Evolutionary conservation across 495 filamentous ascomycete species (phyloP).

Genomic region (Daldinia grandis): DNA sequence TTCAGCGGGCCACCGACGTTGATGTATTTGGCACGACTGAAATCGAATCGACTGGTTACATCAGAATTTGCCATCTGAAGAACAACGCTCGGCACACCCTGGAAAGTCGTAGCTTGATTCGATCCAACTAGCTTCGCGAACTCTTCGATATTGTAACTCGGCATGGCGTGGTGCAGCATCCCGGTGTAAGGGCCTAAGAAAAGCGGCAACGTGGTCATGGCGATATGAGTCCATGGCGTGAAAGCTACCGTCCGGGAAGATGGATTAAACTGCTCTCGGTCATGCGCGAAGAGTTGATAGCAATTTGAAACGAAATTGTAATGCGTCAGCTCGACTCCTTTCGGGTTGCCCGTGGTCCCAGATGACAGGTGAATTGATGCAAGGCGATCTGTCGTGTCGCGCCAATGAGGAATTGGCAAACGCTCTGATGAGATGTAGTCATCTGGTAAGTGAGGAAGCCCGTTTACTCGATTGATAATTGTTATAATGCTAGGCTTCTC

Average conservation of each 20-base stretch:
- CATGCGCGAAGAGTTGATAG: slow-evolving; percentile 47
- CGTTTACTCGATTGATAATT: slow-evolving; percentile 24
- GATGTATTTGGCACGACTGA: slow-evolving; percentile 36
- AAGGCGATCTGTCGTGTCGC: slow-evolving; percentile 34
- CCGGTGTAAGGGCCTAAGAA: slow-evolving; percentile 44
- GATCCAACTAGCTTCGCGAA: slow-evolving; percentile 34
- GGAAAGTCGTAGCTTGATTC: slow-evolving; percentile 36
- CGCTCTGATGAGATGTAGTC: slow-evolving; percentile 36
- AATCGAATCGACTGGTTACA: slow-evolving; percentile 31
- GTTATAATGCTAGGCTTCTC: slow-evolving; percentile 32
- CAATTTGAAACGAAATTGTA: slow-evolving; percentile 72
- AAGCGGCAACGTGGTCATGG: slow-evolving; percentile 49
- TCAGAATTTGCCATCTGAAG: slow-evolving; percentile 40
- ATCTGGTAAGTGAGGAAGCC: slow-evolving; percentile 31
- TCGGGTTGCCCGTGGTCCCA: slow-evolving; percentile 79
- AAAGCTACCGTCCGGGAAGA: slow-evolving; percentile 45
- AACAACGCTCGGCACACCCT: slow-evolving; percentile 42
- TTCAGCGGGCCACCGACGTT: slow-evolving; percentile 39
- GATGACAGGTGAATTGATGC: slow-evolving; percentile 43
- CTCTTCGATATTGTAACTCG: slow-evolving; percentile 39
- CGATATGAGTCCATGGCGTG: slow-evolving; percentile 53
- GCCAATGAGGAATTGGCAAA: slow-evolving; percentile 50
- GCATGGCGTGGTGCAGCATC: slow-evolving; percentile 45
- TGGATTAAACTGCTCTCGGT: slow-evolving; percentile 42
- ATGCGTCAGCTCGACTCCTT: slow-evolving; percentile 81